Evolutionary conservation across 768 basidiomycete genomes (phyloP).

Genomic region (Hericium rajendrae): DNA sequence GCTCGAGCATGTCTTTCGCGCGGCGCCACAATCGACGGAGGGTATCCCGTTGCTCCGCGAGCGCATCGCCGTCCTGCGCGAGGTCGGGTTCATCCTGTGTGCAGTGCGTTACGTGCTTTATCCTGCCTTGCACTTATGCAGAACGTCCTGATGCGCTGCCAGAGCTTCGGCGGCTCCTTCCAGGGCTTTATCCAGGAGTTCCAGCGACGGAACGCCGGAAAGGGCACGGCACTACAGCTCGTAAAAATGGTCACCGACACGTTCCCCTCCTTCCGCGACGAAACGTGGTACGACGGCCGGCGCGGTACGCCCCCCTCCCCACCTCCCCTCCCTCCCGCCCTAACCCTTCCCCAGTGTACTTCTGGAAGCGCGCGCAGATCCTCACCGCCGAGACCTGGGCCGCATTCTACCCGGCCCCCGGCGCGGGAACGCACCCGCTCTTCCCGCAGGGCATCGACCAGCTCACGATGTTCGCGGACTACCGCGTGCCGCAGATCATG

Average conservation of each 20-base stretch:
- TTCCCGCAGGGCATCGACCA: constrained; percentile 59
- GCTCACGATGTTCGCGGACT: constrained; percentile 93
- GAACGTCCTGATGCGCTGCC: not conserved
- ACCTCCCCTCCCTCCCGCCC: not conserved
- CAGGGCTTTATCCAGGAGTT: constrained; percentile 12
- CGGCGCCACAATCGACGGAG: constrained; percentile 48
- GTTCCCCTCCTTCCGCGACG: constrained; percentile 16
- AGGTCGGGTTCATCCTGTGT: constrained; percentile 65
- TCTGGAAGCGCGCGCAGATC: constrained; percentile 91
- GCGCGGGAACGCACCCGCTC: constrained; percentile 48
- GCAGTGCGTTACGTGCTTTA: constrained; percentile 34
- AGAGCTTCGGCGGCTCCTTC: constrained; percentile 12
- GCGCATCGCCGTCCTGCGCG: constrained; percentile 67
- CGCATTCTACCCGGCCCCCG: constrained; percentile 64
- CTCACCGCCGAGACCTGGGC: constrained; percentile 90
- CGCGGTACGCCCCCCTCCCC: constrained; percentile 37
- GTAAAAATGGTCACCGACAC: constrained; percentile 14
- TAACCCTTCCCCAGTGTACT: constrained; percentile 41
- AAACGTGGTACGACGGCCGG: constrained; percentile 18
- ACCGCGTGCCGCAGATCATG: constrained; percentile 84
- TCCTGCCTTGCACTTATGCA: not conserved
- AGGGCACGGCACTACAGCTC: constrained; percentile 12
- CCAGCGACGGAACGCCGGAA: constrained; percentile 4
- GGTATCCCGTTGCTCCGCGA: constrained; percentile 59
- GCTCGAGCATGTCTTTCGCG: constrained; percentile 60